Evolutionary conservation across 192 early-diverging fungal genomes (phyloP).

Genomic region (Backusella liffmaniae): DNA sequence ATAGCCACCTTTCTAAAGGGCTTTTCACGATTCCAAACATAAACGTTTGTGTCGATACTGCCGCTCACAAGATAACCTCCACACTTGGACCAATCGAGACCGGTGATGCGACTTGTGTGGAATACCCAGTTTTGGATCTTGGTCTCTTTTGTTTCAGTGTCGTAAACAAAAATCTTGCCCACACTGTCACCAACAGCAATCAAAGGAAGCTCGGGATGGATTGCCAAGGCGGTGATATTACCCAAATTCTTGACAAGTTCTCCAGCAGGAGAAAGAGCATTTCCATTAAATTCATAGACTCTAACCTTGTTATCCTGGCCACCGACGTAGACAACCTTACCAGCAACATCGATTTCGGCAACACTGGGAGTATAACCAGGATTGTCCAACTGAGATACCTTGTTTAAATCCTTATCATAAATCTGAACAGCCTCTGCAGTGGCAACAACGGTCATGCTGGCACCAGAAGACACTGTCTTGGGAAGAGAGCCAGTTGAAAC

Average conservation of each 20-base stretch:
- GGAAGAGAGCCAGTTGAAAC: constrained; percentile 50
- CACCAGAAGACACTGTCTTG: constrained; percentile 50
- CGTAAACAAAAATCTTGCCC: constrained; percentile 78
- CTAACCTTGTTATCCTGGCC: constrained; percentile 66
- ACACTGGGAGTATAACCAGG: constrained; percentile 49
- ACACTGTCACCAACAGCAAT: constrained; percentile 80
- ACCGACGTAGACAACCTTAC: constrained; percentile 59
- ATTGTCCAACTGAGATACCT: constrained; percentile 31
- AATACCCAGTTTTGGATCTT: constrained; percentile 80
- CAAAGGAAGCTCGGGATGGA: constrained; percentile 69
- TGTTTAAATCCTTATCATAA: constrained; percentile 45
- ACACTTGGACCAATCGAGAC: constrained; percentile 77
- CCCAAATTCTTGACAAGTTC: constrained; percentile 49
- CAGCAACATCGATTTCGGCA: constrained; percentile 54
- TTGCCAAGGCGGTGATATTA: constrained; percentile 76
- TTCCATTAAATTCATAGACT: constrained; percentile 56
- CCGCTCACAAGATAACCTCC: constrained; percentile 73
- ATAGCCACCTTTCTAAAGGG: constrained; percentile 77
- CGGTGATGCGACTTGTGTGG: constrained; percentile 85
- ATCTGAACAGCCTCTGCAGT: constrained; percentile 53
- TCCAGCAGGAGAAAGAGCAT: constrained; percentile 28
- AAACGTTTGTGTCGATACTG: constrained; percentile 87
- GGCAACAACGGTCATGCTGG: constrained; percentile 51
- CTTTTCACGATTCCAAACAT: constrained; percentile 84
- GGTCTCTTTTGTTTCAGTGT: constrained; percentile 48